phyloP scores from a whole-genome alignment of 768 basidiomycete species.

The Porphyrellus cyaneotinctus region DNA sequence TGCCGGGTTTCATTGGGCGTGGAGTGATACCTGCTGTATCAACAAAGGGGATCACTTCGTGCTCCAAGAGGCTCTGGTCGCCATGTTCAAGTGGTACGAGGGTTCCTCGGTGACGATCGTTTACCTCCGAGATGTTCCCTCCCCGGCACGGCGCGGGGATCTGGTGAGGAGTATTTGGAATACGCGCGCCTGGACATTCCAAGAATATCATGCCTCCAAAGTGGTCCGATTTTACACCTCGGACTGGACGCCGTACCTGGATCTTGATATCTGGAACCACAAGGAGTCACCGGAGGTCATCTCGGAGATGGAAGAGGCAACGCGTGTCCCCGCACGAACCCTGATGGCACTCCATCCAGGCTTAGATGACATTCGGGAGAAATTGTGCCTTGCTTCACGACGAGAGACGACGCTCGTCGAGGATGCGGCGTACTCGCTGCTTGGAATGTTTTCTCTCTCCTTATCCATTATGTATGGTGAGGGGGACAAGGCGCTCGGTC shows the following conservation, averaged over 20 bases:
- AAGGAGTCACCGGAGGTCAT: constrained; percentile 3
- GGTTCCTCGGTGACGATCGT: constrained; percentile 3
- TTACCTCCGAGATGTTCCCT: neutral
- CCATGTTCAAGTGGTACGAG: constrained; percentile 10
- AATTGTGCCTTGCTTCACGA: neutral
- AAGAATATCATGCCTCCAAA: constrained; percentile 7
- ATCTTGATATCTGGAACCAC: constrained; percentile 1
- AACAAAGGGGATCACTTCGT: constrained; percentile 2
- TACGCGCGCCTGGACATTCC: constrained; percentile 3
- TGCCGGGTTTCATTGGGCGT: constrained; percentile 5
- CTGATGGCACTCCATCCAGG: neutral
- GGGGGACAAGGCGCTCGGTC: neutral
- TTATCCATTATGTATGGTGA: constrained; percentile 4
- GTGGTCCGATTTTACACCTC: constrained; percentile 1
- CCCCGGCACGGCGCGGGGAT: neutral
- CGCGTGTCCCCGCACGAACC: neutral
- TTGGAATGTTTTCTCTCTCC: neutral
- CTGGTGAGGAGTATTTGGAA: constrained; percentile 1
- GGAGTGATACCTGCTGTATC: constrained; percentile 15
- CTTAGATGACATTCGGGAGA: neutral
- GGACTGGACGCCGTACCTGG: constrained; percentile 1
- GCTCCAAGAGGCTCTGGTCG: constrained; percentile 2
- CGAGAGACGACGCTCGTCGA: constrained; percentile 1
- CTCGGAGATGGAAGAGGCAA: constrained; percentile 6
- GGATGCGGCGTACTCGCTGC: constrained; percentile 6